Conservation (phyloP, 495 filamentous ascomycete species). For the Penicillium ucsense region DNA sequence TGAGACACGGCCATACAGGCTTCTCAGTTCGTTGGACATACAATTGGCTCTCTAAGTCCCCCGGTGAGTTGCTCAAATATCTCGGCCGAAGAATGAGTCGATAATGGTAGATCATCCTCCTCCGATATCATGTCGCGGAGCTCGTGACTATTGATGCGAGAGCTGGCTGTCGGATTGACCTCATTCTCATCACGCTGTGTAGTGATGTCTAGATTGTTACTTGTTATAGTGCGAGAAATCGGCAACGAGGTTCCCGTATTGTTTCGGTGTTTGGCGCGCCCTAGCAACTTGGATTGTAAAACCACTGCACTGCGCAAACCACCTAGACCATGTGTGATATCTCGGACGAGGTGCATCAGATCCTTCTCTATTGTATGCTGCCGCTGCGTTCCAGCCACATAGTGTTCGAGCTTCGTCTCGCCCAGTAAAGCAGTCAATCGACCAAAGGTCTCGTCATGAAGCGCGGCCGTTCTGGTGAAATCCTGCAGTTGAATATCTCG, state of each 20-base stretch:
- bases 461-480: constrained; percentile 51
- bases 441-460: constrained; percentile 57
- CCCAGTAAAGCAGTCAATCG: constrained; percentile 68
- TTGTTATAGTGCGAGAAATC: too few species aligned
- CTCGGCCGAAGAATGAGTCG: constrained; percentile 3
- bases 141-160: too few species aligned
- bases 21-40: background rate
- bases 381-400: constrained; percentile 68
- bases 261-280: background rate
- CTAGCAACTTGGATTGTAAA: constrained; percentile 37
- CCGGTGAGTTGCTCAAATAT: constrained; percentile 14
- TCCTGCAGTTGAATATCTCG: constrained; percentile 56
- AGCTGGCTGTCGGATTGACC: too few species aligned
- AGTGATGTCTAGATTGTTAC: too few species aligned
- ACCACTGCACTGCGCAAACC: constrained; percentile 81
- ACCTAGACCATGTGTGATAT: constrained; percentile 80
- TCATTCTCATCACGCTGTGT: too few species aligned
- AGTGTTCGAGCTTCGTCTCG: constrained; percentile 89
- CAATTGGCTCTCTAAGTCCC: background rate
- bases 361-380: constrained; percentile 70
- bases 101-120: constrained; percentile 1
- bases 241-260: background rate
- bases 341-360: constrained; percentile 75
- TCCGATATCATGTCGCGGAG: background rate
- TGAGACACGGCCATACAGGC: too few species aligned